phyloP scores from a whole-genome alignment of 177 flowering plant genomes.

The Vitis hybrid region DNA sequence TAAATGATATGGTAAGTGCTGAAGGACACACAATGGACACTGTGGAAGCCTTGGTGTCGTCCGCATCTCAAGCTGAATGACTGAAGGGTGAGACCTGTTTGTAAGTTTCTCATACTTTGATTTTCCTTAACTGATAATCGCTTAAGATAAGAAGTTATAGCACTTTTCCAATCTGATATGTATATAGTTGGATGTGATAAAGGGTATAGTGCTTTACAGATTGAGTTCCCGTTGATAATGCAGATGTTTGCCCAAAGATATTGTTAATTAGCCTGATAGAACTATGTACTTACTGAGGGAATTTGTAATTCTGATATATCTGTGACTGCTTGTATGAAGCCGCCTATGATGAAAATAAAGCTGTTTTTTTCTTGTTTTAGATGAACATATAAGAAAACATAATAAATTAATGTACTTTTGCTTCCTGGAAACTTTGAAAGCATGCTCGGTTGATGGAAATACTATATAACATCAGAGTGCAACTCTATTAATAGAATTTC shows the following conservation, averaged over 20 bases:
- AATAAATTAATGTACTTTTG: background rate
- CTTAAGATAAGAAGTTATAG: background rate
- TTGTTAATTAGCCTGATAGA: background rate
- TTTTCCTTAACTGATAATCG: background rate
- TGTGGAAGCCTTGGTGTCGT: slow-evolving; percentile 21
- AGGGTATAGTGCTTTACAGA: background rate
- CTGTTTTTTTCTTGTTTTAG: background rate
- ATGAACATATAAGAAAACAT: background rate
- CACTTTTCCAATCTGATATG: background rate
- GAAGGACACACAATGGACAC: slow-evolving; percentile 21
- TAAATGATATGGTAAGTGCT: slow-evolving; percentile 17
- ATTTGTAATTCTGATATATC: background rate
- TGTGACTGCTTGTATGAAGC: background rate
- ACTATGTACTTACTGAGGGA: background rate
- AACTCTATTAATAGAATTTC: background rate
- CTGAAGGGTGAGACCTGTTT: slow-evolving; percentile 1
- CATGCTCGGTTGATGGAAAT: background rate
- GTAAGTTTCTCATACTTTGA: slow-evolving; percentile 11
- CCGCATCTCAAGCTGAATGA: slow-evolving; percentile 25
- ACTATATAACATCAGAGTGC: background rate
- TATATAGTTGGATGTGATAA: background rate
- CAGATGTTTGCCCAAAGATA: background rate
- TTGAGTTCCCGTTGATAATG: background rate
- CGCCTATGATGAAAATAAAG: background rate
- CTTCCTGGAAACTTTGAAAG: background rate